phyloP scores from a whole-genome alignment of 306 rosid species.

The Cucurbita ficifolia region DNA sequence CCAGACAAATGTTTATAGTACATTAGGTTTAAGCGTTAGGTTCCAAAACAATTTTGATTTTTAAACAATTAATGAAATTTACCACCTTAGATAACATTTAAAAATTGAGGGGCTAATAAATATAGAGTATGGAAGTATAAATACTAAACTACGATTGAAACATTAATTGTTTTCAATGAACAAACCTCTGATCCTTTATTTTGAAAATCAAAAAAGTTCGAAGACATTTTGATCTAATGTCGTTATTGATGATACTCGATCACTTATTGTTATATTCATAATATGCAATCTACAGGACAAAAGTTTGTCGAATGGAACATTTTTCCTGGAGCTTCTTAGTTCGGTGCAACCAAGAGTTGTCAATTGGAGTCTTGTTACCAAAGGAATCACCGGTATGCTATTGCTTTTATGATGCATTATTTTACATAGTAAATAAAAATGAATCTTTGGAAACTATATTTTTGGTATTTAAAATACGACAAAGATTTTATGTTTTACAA shows the following conservation, averaged over 20 bases:
- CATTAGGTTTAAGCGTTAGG: neutral
- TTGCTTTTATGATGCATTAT: conserved; percentile 5
- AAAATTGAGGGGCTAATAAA: neutral
- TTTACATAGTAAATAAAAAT: neutral
- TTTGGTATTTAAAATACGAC: no score
- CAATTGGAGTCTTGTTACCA: conserved; percentile 85
- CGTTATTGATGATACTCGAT: neutral
- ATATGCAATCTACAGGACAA: conserved; percentile 49
- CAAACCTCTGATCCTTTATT: neutral
- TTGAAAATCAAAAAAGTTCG: neutral
- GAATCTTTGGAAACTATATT: neutral
- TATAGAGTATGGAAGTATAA: neutral
- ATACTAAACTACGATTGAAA: neutral
- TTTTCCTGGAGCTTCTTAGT: conserved; percentile 92
- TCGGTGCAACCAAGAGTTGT: conserved; percentile 81
- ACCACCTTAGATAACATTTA: neutral
- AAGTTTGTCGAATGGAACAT: conserved; percentile 69
- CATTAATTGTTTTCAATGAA: neutral
- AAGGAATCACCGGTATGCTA: conserved; percentile 64
- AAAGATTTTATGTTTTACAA: neutral
- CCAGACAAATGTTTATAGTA: neutral
- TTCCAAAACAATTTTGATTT: neutral
- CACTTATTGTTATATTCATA: neutral
- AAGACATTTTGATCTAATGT: neutral
- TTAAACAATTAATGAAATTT: neutral